phyloP scores from a whole-genome alignment of 805 yeast genomes.

The Scheffersomyces spartinae region DNA sequence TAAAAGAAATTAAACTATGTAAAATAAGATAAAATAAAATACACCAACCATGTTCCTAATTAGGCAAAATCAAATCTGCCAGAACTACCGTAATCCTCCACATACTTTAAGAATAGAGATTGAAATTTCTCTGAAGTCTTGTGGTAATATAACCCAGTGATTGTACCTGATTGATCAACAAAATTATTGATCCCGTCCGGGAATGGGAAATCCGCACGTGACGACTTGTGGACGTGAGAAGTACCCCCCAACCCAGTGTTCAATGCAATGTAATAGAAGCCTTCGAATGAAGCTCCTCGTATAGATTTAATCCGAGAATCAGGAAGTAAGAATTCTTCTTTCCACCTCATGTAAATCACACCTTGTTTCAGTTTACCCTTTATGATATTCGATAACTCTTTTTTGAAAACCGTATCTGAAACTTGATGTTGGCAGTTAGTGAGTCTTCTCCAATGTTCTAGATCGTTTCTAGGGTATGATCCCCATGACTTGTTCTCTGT shows the following conservation, averaged over 20 bases:
- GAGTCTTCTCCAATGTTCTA: slow-evolving; percentile 42
- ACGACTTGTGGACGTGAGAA: too few species aligned
- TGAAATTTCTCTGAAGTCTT: slow-evolving; percentile 70
- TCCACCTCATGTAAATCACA: slow-evolving; percentile 83
- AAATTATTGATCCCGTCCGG: slow-evolving; percentile 1
- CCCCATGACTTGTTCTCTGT: slow-evolving; percentile 55
- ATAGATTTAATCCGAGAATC: slow-evolving; percentile 55
- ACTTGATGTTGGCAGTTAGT: too few species aligned
- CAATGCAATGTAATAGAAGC: slow-evolving; percentile 80
- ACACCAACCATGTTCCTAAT: too few species aligned
- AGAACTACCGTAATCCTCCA: too few species aligned
- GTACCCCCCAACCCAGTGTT: too few species aligned
- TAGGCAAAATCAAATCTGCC: too few species aligned
- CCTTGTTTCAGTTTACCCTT: slow-evolving; percentile 10
- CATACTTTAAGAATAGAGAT: too few species aligned
- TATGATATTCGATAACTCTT: too few species aligned
- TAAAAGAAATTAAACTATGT: too few species aligned
- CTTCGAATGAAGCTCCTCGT: slow-evolving; percentile 78
- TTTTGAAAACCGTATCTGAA: too few species aligned
- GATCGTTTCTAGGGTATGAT: slow-evolving; percentile 24
- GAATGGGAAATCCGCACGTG: too few species aligned
- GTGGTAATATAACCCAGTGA: slow-evolving; percentile 77
- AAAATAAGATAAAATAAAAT: too few species aligned
- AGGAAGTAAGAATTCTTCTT: slow-evolving; percentile 77
- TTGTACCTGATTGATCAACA: slow-evolving; percentile 61